A percentile compares a stretch with the other conserved stretches of the same genome.
Evolutionary conservation across 2,329 filamentous ascomycete genomes (phyloP).

Genomic region (Bipolaris bicolor): DNA sequence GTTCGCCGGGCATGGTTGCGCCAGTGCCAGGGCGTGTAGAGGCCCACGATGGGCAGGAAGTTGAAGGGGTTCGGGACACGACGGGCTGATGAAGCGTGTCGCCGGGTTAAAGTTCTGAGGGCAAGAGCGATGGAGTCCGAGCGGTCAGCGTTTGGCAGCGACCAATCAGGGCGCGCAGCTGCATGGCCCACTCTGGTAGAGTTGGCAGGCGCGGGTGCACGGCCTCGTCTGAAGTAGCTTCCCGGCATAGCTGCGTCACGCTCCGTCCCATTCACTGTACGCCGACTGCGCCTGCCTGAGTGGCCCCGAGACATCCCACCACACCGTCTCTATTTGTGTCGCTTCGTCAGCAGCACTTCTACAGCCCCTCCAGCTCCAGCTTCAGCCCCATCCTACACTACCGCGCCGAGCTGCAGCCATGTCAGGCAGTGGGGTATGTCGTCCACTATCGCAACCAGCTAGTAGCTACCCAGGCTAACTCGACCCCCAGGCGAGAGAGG

Average conservation of each 20-base stretch:
- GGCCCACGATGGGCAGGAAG: conserved; percentile 41
- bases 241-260: conserved; percentile 29
- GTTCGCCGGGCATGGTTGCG: conserved; percentile 54
- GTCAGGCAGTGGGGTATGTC: conserved; percentile 61
- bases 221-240: conserved; percentile 22
- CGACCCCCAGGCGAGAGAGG: conserved; percentile 77
- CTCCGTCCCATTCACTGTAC: conserved; percentile 10
- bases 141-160: conserved; percentile 19
- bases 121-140: conserved; percentile 17
- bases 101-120: conserved; percentile 28
- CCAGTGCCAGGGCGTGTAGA: conserved; percentile 33
- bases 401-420: conserved; percentile 47
- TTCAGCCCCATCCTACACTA: conserved; percentile 5
- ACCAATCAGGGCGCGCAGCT: conserved; percentile 15
- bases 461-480: conserved; percentile 23
- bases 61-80: conserved; percentile 26
- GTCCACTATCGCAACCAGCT: no score
- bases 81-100: conserved; percentile 35
- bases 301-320: conserved; percentile 10
- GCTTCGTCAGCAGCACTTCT: conserved; percentile 11
- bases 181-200: conserved; percentile 14
- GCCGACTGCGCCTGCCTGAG: conserved; percentile 12
- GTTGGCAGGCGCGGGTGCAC: conserved; percentile 27
- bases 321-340: not conserved
- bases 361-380: not conserved